These are phyloP conservation scores for Sisymbrium altissimum DNA, from an alignment of 345 rosid species.

Conservation along the genomic window DNA sequence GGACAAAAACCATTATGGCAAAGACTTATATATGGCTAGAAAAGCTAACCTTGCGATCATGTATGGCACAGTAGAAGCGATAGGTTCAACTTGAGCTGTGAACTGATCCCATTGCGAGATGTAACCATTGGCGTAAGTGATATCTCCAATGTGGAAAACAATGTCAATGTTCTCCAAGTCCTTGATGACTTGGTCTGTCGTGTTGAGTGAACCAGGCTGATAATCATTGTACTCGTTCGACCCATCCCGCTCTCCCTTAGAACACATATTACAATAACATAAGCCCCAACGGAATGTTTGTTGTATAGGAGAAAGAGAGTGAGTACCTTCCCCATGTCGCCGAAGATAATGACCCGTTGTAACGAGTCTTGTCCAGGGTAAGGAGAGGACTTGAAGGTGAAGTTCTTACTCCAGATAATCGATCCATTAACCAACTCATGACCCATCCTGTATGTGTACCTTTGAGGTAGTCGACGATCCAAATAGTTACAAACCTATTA, in stretches of 20 bases:
- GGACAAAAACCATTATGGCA: neutral
- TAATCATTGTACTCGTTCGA: conserved; percentile 62
- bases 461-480: conserved; percentile 14
- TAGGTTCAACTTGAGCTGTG: conserved; percentile 70
- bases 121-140: conserved; percentile 61
- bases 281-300: neutral
- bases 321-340: conserved; percentile 76
- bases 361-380: conserved; percentile 82
- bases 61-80: conserved; percentile 57
- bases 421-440: conserved; percentile 45
- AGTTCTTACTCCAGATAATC: conserved; percentile 51
- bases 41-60: conserved; percentile 57
- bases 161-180: conserved; percentile 55
- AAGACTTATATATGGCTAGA: neutral
- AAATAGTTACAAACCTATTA: neutral
- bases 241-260: conserved; percentile 66
- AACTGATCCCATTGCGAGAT: conserved; percentile 74
- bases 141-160: conserved; percentile 68
- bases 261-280: neutral
- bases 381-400: conserved; percentile 63
- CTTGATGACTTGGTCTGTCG: conserved; percentile 57
- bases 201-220: conserved; percentile 65
- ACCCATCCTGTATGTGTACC: conserved; percentile 58
- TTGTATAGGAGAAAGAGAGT: conserved; percentile 2
- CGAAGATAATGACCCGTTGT: conserved; percentile 68